A percentile compares a stretch with the other conserved stretches of the same genome.
Evolutionary conservation across 371 early-diverging fungal species (phyloP).

Genomic region (Mucor velutinosus): DNA sequence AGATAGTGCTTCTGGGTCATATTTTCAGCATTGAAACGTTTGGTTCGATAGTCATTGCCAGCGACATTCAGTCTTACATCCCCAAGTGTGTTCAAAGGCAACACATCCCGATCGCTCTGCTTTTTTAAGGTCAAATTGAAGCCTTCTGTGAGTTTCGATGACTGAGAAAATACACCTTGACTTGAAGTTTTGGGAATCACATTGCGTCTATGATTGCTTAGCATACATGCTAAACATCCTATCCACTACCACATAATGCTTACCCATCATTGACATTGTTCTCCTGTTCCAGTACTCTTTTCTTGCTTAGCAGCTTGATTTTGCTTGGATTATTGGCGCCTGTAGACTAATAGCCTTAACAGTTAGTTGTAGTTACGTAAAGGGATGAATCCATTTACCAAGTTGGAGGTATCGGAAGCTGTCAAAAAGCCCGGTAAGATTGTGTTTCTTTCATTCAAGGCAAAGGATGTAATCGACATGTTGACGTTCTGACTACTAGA

Average conservation of each 20-base stretch:
- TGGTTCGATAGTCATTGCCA: not conserved
- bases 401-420: not conserved
- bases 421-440: constrained; percentile 13
- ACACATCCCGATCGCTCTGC: not conserved
- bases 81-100: not conserved
- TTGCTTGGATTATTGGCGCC: not conserved
- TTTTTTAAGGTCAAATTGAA: constrained; percentile 4
- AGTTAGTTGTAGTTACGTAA: not conserved
- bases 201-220: constrained; percentile 3
- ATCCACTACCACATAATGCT: not conserved
- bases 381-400: not conserved
- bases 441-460: constrained; percentile 3
- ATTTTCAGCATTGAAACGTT: not conserved
- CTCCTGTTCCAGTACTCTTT: constrained; percentile 5
- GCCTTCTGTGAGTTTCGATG: constrained; percentile 1
- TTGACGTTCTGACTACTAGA: not conserved
- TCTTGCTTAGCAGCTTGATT: not conserved
- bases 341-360: not conserved
- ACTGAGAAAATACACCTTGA: constrained; percentile 7
- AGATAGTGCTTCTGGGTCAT: not conserved
- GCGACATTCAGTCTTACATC: not conserved
- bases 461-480: not conserved
- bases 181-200: not conserved
- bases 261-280: not conserved
- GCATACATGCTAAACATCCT: not conserved